Base-by-base conservation (phyloP, 139 green algal genomes). In the Asterochloris sp. region DNA sequence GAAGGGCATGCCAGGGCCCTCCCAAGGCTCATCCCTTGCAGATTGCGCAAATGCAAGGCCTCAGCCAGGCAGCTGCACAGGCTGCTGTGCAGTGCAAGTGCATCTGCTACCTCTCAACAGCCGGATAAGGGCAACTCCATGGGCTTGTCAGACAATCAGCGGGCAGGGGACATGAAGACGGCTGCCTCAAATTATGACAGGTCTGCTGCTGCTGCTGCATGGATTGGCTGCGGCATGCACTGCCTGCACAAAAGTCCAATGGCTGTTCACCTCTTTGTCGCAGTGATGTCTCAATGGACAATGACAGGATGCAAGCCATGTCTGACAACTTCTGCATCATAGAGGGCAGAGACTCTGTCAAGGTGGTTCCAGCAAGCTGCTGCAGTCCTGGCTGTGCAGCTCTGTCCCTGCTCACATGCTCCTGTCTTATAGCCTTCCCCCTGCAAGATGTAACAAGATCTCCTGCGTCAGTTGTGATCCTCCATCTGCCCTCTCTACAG, bases 311-410 rank as follows among this genome's bases (percentile, higher is more conserved):
- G 15, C 15, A 38, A 28, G 78, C 89, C 21, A 87, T 93, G 73
- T 91, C 92, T 11, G 90, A 94, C 28, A 94, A 92, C 67, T 98
- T 97, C 75, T 97, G 95, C 86, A 97, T 99, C 84, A 98, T 99
- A 79, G 96, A 99, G 83, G 93, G 92, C 81, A 85, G 90, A 16
- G 93, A 98, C 61, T 95, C 93, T 11, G 92, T 96, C 10, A 94
- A 95, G 92, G 92, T 92, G 60, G 83, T 19, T 11, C 29, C 54
- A 23, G 21, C 13, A 81, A 13, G 16, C 16, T 63, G n/a, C 73
- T 21, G 26, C 19, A 21, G 21, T 26, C 17, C 17, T 26, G 17
- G 17, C 19, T 71, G 66, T 24, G 17, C 66, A 71, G 21, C 17
- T 6, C 66, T 71, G 66, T 8, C 17, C 21, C 21, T 21, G 17